phyloP scores from a whole-genome alignment of 768 basidiomycete species.

The Mrakia gelida region DNA sequence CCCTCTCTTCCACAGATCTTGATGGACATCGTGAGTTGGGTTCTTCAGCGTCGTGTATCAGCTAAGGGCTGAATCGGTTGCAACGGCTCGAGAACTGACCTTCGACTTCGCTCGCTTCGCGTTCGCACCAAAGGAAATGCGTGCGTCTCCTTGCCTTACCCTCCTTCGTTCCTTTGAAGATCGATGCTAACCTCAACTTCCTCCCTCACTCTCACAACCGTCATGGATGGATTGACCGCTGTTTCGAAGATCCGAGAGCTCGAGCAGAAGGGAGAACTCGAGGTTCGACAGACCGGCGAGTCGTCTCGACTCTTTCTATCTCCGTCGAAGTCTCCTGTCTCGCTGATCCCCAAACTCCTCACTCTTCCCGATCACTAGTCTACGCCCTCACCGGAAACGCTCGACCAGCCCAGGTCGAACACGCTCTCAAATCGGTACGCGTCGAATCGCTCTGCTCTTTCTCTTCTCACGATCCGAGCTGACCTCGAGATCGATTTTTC shows the following conservation, averaged over 20 bases:
- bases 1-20: not conserved
- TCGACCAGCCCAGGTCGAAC: not conserved
- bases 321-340: not conserved
- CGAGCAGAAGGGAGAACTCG: conserved; percentile 24
- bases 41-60: no score
- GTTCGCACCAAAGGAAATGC: no score
- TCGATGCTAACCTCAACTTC: no score
- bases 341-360: not conserved
- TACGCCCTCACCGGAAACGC: conserved; percentile 21
- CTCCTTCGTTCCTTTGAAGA: no score
- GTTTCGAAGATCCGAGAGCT: conserved; percentile 31
- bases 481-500: not conserved
- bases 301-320: not conserved
- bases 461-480: not conserved
- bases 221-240: conserved; percentile 36
- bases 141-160: no score
- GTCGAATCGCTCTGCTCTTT: not conserved
- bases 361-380: not conserved
- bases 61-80: no score
- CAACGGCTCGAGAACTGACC: no score
- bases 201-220: no score
- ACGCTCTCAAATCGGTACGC: not conserved
- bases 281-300: not conserved
- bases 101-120: no score
- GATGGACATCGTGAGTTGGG: conserved; percentile 21